Percentiles rank a stretch among this genome's conserved stretches.
phyloP scores from a whole-genome alignment of 441 rosid genomes.

The Pelargonium fulgidum region DNA sequence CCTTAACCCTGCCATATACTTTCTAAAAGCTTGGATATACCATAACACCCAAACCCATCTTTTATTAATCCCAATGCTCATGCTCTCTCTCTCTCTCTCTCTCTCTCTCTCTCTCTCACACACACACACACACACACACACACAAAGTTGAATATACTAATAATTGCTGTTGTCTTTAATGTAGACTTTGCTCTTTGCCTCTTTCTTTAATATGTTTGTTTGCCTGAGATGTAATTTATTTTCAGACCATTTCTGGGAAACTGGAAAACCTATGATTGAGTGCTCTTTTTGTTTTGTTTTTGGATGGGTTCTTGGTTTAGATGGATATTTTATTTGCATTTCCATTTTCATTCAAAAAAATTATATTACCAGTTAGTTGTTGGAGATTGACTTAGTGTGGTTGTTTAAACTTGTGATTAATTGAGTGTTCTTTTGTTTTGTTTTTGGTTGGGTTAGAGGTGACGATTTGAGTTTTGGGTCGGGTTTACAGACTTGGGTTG shows the following conservation, averaged over 20 bases:
- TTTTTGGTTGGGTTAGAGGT: too few species aligned
- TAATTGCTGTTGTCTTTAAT: not conserved
- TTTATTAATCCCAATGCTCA: conserved; percentile 42
- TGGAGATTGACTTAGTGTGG: too few species aligned
- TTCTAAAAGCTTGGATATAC: conserved; percentile 62
- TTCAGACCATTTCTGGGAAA: not conserved
- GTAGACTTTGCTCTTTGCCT: not conserved
- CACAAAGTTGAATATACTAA: not conserved
- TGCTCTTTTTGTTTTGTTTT: not conserved
- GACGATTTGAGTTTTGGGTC: too few species aligned
- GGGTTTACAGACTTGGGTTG: too few species aligned
- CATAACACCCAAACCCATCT: conserved; percentile 23
- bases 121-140: too few species aligned
- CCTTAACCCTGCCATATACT: conserved; percentile 45
- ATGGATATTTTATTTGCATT: too few species aligned
- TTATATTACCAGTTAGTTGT: too few species aligned
- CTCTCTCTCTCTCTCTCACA: conserved; percentile 17
- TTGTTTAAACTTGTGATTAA: too few species aligned
- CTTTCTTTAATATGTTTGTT: not conserved
- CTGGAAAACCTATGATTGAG: not conserved
- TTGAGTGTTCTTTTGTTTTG: too few species aligned
- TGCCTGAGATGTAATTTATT: not conserved
- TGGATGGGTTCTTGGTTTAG: not conserved
- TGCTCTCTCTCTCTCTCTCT: conserved; percentile 16
- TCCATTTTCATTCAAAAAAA: too few species aligned